Percentiles rank a stretch among this genome's conserved stretches.
Evolutionary conservation across 495 filamentous ascomycete genomes (phyloP).

Genomic region (Barbatosphaeria neglecta): DNA sequence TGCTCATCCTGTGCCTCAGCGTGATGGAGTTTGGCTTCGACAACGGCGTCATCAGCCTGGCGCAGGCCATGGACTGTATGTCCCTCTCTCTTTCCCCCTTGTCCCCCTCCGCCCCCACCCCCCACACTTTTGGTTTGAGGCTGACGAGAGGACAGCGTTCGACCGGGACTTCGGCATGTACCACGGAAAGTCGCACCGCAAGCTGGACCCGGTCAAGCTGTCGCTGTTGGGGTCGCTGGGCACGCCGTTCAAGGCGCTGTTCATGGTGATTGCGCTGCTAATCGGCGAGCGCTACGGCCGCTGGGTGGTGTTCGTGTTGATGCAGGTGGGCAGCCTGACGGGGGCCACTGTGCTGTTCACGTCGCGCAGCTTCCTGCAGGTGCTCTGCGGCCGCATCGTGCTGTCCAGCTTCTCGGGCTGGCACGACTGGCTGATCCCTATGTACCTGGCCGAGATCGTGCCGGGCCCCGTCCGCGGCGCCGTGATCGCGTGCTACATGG

Average conservation of each 20-base stretch:
- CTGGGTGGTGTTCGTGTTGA: conserved; percentile 1
- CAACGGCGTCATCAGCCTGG: neutral
- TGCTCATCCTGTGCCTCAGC: neutral
- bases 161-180: conserved; percentile 2
- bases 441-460: conserved; percentile 41
- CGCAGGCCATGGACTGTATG: conserved; percentile 1
- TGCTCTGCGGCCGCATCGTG: conserved; percentile 41
- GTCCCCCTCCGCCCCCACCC: no score
- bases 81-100: neutral
- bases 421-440: conserved; percentile 38
- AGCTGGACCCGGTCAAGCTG: conserved; percentile 1
- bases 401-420: conserved; percentile 38
- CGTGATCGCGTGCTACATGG: conserved; percentile 34
- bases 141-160: neutral
- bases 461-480: conserved; percentile 30
- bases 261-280: neutral
- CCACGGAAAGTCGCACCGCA: neutral
- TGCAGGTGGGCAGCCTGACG: conserved; percentile 1
- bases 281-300: conserved; percentile 2
- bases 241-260: neutral
- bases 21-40: conserved; percentile 3
- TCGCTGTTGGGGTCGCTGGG: neutral
- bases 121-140: no score
- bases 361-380: conserved; percentile 14
- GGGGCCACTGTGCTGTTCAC: neutral